A percentile compares a stretch with the other conserved stretches of the same genome.
Evolutionary conservation across 495 filamentous ascomycete genomes (phyloP).

Genomic region (Platismatia glauca): DNA sequence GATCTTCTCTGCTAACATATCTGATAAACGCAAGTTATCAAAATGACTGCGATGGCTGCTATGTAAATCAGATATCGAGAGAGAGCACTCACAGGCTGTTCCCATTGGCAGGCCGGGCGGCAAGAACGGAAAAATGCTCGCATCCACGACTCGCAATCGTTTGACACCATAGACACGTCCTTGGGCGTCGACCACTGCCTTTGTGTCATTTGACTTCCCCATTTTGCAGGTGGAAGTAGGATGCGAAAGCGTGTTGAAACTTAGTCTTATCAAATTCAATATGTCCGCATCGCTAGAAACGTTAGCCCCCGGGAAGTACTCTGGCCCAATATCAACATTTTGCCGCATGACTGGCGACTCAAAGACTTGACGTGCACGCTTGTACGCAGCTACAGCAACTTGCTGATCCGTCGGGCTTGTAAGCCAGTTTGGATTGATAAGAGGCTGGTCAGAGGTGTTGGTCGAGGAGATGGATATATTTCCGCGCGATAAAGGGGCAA

Average conservation of each 20-base stretch:
- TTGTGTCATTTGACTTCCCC: slow-evolving; percentile 39
- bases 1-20: background rate
- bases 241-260: slow-evolving; percentile 41
- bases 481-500: slow-evolving; percentile 45
- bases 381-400: slow-evolving; percentile 45
- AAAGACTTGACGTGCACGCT: slow-evolving; percentile 41
- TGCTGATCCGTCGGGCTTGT: slow-evolving; percentile 27
- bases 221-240: slow-evolving; percentile 42
- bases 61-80: no score
- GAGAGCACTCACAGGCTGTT: background rate
- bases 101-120: background rate
- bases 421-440: slow-evolving; percentile 40
- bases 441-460: slow-evolving; percentile 4
- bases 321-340: slow-evolving; percentile 36
- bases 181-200: slow-evolving; percentile 48
- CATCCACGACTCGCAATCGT: slow-evolving; percentile 50
- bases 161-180: slow-evolving; percentile 45
- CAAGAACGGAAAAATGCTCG: slow-evolving; percentile 43
- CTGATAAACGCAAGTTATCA: no score
- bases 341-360: slow-evolving; percentile 34
- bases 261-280: slow-evolving; percentile 33
- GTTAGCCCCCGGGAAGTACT: slow-evolving; percentile 39
- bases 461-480: slow-evolving; percentile 26
- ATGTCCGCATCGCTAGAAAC: slow-evolving; percentile 47
- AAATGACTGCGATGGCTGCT: no score